Base-by-base conservation (phyloP, 768 basidiomycete species). In the Boletus sp. region DNA sequence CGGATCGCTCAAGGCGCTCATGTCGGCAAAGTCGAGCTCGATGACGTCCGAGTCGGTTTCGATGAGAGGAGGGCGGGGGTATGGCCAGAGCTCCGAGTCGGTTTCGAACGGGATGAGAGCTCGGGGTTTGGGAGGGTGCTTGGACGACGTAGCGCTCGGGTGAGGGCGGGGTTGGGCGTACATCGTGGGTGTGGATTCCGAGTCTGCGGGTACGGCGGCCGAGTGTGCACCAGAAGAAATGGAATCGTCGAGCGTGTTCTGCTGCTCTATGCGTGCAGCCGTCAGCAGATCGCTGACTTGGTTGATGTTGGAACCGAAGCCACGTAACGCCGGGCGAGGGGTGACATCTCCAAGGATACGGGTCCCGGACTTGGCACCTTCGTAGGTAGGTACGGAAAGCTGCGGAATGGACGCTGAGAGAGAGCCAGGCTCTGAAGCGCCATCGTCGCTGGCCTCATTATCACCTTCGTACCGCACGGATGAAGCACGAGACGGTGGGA, bases 21-120 rank as follows among this genome's bases (percentile, higher is more conserved):
- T 90, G 54, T 90, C 89, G 6, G 79, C 78, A 64, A 89, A 91
- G 67, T 88, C 86, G 50, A 91, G 82, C 68, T 90, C 89, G 10
- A 90, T 80, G 28, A 91, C 82, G 53, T 87, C 88, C 5, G 76
- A 77, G 39, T 73, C 73, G 50, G 55, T 66, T 55, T 77, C 77
- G 54, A 77, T 73, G 47, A 76, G 71, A 11, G 77, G 77, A 5
- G 73, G 73, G 39, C 79, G 82, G 0, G 83, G 80, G 64, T 87
- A 87, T 5, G 89, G 86, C 88, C 87, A 90, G 15, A 89, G 75
- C 35, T 87, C 84, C 8, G 86, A 83, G 57, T 84, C 83, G 0
- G 83, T 72, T 50, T 78, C 80, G 64, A 89, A 89, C 0, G 87
- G 85, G 0, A 86, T 77, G 14, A 86, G 77, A 6, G 74, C 68